Base-by-base conservation (phyloP, 768 basidiomycete species). In the Tubosaeta sp. region DNA sequence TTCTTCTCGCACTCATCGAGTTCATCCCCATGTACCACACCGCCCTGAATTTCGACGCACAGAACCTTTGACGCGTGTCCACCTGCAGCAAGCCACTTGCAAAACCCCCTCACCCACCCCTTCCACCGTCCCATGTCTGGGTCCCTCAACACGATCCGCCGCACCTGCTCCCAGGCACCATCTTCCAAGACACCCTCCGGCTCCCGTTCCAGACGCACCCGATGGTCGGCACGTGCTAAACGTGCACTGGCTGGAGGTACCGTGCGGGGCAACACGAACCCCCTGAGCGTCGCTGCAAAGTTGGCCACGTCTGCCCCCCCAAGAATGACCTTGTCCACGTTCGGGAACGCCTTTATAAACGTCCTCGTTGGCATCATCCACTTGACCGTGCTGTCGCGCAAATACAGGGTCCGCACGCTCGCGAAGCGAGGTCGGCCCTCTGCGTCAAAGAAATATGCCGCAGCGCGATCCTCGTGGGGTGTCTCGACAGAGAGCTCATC, bases 1-100 rank as follows among this genome's bases (percentile, higher is more conserved):
- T 6, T 36, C 35, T 36, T 36, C 18, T 36, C 35, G 18, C 35
- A 36, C 35, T 36, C 35, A 9, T 48, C 45, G 6, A 52, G 34
- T 5, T 34, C 31, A 10, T 29, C 36, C 11, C 36, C 18, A 34
- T 8, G 35, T 18, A 11, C 8, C 1, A 40, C 3, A 9, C 12
- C 14, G 16, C 19, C 35, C 14, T 18, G 58, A 50, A 56, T 51
- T 24, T 56, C 54, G 18, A 59, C 5, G n/a, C 48, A 24, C 32
- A 59, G 50, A 22, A 24, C 16, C 22, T 49, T 47, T 4, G 16
- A 48, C 52, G 39, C 12, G 4, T 60, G 54, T 13, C 58, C 59
- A 4, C 24, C 39, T 24, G 51, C 60, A 39, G 57, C 60, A 3
- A 61, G 48, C 60, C 60, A 58, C 50, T 52, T 56, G n/a, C 45